phyloP scores from a whole-genome alignment of 352 stramenopile genomes.

The Pythium graminicola region DNA sequence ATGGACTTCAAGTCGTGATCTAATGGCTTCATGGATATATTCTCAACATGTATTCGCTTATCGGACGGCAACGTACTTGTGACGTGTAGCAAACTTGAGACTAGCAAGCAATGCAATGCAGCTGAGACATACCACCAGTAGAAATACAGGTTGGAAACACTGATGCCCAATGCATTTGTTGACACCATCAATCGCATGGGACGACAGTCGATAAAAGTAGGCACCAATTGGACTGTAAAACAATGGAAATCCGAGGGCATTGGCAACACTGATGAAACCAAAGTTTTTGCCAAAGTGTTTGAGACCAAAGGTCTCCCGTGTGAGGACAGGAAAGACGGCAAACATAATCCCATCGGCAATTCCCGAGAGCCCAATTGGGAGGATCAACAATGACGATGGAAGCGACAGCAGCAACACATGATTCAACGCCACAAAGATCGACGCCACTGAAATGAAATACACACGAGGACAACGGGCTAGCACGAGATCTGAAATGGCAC shows the following conservation, averaged over 20 bases:
- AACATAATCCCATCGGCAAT: conserved; percentile 73
- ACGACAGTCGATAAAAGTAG: conserved; percentile 39
- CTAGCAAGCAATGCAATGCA: conserved; percentile 42
- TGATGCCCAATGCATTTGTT: conserved; percentile 46
- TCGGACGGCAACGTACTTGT: conserved; percentile 23
- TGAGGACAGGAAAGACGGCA: conserved; percentile 58
- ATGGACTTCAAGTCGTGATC: conserved; percentile 12
- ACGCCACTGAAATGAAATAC: conserved; percentile 53
- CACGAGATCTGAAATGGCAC: conserved; percentile 55
- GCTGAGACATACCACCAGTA: conserved; percentile 49
- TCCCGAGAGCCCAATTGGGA: conserved; percentile 57
- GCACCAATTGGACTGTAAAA: conserved; percentile 66
- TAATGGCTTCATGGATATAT: too few relatives aligned
- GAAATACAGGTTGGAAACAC: conserved; percentile 62
- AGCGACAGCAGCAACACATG: conserved; percentile 53
- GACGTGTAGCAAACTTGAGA: conserved; percentile 39
- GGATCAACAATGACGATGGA: conserved; percentile 29
- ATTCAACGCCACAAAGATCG: conserved; percentile 47
- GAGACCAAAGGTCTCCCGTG: conserved; percentile 58
- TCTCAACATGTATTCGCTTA: too few relatives aligned
- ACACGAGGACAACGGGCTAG: conserved; percentile 39
- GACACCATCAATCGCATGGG: conserved; percentile 29
- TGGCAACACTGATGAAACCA: conserved; percentile 65
- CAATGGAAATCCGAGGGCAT: conserved; percentile 62
- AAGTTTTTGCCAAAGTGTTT: conserved; percentile 79